Percentiles rank a stretch among this genome's conserved stretches.
phyloP scores from a whole-genome alignment of 768 basidiomycete species.

The Auriscalpium microsporum region DNA sequence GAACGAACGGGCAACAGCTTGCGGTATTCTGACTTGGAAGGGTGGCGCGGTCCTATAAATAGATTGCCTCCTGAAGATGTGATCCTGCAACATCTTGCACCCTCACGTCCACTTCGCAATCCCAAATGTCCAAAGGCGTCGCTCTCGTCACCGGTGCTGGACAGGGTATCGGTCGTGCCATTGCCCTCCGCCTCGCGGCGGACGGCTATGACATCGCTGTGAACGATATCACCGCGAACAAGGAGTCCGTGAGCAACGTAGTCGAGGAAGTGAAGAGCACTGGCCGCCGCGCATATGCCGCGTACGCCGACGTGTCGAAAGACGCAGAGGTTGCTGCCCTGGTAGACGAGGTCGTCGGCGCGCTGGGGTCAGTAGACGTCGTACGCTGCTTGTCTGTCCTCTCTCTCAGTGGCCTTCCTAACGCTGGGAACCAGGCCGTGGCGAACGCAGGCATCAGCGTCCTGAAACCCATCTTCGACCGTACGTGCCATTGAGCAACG shows the following conservation, averaged over 20 bases:
- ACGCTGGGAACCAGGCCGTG: constrained; percentile 12
- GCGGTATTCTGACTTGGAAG: too few species aligned
- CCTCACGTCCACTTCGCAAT: too few species aligned
- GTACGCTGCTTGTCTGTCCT: constrained; percentile 13
- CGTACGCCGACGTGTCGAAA: constrained; percentile 6
- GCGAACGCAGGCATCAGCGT: constrained; percentile 19
- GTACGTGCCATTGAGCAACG: constrained; percentile 5
- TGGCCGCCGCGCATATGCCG: constrained; percentile 2
- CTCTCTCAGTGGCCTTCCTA: too few species aligned
- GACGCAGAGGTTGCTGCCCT: constrained; percentile 2
- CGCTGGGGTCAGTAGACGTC: constrained; percentile 24
- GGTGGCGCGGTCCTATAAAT: too few species aligned
- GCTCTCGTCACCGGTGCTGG: constrained; percentile 25
- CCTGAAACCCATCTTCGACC: constrained; percentile 10
- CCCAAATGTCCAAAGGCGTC: constrained; percentile 6
- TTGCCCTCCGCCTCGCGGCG: constrained; percentile 27
- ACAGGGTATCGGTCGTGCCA: constrained; percentile 26
- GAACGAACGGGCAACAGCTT: too few species aligned
- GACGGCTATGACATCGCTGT: constrained; percentile 30
- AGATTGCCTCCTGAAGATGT: too few species aligned
- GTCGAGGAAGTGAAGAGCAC: not conserved
- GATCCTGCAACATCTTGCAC: too few species aligned
- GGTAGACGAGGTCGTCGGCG: constrained; percentile 3
- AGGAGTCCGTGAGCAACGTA: not conserved
- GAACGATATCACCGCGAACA: constrained; percentile 22